phyloP scores from a whole-genome alignment of 139 green algal genomes.

The Edaphochlamys debaryana region DNA sequence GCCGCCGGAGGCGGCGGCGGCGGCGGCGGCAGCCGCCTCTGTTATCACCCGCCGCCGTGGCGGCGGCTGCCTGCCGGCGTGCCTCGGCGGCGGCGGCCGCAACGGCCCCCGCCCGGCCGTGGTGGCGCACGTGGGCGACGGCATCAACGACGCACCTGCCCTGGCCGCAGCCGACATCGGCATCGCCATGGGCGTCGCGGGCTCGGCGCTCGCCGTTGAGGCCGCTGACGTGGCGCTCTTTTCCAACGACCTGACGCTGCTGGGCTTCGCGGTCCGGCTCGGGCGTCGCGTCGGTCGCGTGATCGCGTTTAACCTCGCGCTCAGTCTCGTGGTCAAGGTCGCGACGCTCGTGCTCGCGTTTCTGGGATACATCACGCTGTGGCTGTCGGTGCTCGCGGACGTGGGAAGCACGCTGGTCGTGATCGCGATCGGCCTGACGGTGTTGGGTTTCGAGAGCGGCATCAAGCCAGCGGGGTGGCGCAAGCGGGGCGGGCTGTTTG shows the following conservation, averaged over 20 bases:
- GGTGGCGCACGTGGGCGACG: constrained; percentile 75
- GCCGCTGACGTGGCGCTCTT: constrained; percentile 76
- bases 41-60: no score
- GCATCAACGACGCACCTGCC: constrained; percentile 75
- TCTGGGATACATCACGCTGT: constrained; percentile 52
- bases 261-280: constrained; percentile 48
- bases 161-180: constrained; percentile 63
- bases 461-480: no score
- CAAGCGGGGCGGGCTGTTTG: no score
- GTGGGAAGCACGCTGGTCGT: constrained; percentile 71
- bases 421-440: constrained; percentile 50
- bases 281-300: constrained; percentile 38
- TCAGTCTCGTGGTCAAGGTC: constrained; percentile 60
- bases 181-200: constrained; percentile 75
- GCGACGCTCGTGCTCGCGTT: constrained; percentile 54
- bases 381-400: constrained; percentile 71
- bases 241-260: constrained; percentile 58
- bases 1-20: no score
- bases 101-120: neutral
- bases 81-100: neutral
- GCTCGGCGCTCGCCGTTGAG: constrained; percentile 72
- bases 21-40: no score
- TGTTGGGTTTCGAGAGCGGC: constrained; percentile 14
- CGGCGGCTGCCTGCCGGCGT: neutral
- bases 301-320: constrained; percentile 59